Evolutionary conservation across 495 filamentous ascomycete species (phyloP).

Genomic region (Xylona heveae): DNA sequence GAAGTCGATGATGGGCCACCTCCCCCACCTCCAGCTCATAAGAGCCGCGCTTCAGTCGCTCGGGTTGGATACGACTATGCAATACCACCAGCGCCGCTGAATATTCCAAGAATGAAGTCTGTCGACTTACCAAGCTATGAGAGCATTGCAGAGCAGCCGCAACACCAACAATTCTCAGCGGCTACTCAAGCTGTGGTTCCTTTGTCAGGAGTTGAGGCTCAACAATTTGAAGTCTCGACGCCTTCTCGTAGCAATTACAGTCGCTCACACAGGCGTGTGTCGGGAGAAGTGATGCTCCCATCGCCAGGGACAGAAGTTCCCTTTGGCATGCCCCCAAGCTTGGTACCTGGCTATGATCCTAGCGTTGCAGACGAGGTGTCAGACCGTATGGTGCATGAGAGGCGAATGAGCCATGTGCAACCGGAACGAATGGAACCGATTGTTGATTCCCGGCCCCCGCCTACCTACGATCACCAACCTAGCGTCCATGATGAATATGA

Average conservation of each 20-base stretch:
- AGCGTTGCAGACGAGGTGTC: conserved; percentile 31
- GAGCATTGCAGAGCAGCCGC: conserved; percentile 9
- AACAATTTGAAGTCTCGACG: too few species aligned
- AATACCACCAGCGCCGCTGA: conserved; percentile 26
- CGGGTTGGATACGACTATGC: conserved; percentile 17
- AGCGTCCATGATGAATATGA: too few species aligned
- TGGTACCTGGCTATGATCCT: conserved; percentile 50
- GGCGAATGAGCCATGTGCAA: conserved; percentile 9
- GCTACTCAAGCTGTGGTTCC: too few species aligned
- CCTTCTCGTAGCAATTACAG: too few species aligned
- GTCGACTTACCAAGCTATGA: conserved; percentile 9
- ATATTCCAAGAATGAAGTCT: conserved; percentile 9
- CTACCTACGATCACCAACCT: conserved; percentile 1
- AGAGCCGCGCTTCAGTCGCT: conserved; percentile 14
- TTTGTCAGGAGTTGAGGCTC: too few species aligned
- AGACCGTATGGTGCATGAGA: conserved; percentile 26
- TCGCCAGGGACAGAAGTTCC: too few species aligned
- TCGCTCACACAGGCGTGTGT: too few species aligned
- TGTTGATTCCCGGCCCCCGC: background rate
- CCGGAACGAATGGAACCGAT: background rate
- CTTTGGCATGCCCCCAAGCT: conserved; percentile 42
- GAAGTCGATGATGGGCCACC: conserved; percentile 24
- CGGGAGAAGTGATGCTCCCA: too few species aligned
- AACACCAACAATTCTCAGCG: conserved; percentile 1
- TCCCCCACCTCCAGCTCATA: conserved; percentile 27